Percentiles rank a stretch among this genome's conserved stretches.
Evolutionary conservation across 257 asterid species (phyloP).

Genomic region (Knoxia roxburghii): DNA sequence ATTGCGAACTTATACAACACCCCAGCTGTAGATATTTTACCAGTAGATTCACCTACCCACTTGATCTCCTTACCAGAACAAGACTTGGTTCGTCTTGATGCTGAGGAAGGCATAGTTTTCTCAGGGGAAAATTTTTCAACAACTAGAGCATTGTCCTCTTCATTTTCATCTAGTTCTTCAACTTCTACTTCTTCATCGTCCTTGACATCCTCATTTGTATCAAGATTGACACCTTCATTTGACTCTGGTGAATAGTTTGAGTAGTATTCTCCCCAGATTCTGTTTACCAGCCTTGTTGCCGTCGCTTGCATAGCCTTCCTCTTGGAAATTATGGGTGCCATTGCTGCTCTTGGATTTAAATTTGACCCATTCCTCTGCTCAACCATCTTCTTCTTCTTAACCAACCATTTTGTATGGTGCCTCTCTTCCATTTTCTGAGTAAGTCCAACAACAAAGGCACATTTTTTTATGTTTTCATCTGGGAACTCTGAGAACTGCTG

Average conservation of each 20-base stretch:
- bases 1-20: conserved; percentile 47
- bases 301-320: conserved; percentile 97
- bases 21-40: conserved; percentile 54
- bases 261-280: conserved; percentile 92
- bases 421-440: conserved; percentile 79
- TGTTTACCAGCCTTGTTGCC: conserved; percentile 71
- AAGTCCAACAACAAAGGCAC: conserved; percentile 69
- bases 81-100: conserved; percentile 38
- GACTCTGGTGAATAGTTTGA: conserved; percentile 72
- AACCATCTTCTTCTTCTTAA: conserved; percentile 83
- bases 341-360: conserved; percentile 79
- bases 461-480: conserved; percentile 61
- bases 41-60: conserved; percentile 66
- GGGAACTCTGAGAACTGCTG: conserved; percentile 90
- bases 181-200: conserved; percentile 64
- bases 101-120: conserved; percentile 28
- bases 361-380: conserved; percentile 46
- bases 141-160: conserved; percentile 63
- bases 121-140: conserved; percentile 37
- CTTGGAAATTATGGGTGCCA: conserved; percentile 64
- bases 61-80: conserved; percentile 35
- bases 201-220: conserved; percentile 59
- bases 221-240: conserved; percentile 35
- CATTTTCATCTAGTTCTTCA: conserved; percentile 70
- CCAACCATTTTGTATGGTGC: conserved; percentile 90